Percentiles rank a stretch among this genome's conserved stretches.
These are phyloP conservation scores for Rhizophora apiculata DNA, from an alignment of 345 rosid genomes.

Conservation along the genomic window DNA sequence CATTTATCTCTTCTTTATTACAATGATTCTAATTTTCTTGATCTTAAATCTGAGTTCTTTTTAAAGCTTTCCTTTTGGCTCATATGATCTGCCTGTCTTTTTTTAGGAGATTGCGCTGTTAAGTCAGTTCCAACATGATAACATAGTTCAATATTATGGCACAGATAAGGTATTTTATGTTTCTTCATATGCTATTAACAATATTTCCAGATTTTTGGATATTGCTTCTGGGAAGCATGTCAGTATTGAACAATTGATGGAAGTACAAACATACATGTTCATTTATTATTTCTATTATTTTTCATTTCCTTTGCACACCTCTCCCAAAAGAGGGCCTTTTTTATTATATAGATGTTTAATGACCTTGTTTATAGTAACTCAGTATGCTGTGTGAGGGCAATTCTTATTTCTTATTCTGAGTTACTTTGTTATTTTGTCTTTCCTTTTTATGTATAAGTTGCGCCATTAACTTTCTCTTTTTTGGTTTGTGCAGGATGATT, in stretches of 20 bases:
- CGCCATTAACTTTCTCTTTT: neutral
- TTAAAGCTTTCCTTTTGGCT: neutral
- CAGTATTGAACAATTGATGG: too few species aligned
- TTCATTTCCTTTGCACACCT: too few species aligned
- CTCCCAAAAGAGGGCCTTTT: too few species aligned
- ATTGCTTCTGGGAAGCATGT: neutral
- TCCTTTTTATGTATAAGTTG: neutral
- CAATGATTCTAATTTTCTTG: neutral
- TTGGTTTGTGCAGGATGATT: conserved; percentile 47
- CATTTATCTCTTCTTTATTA: conserved; percentile 3
- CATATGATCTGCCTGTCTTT: neutral
- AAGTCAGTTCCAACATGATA: conserved; percentile 67
- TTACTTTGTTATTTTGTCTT: neutral
- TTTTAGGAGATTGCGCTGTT: conserved; percentile 62
- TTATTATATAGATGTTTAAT: too few species aligned
- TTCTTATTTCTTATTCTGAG: neutral
- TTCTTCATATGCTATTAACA: neutral
- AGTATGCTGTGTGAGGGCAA: neutral
- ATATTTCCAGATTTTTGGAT: neutral
- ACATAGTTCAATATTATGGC: conserved; percentile 66
- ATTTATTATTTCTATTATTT: too few species aligned
- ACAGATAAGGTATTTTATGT: conserved; percentile 49
- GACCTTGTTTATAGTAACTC: too few species aligned
- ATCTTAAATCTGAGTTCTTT: neutral
- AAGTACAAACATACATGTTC: too few species aligned